phyloP scores from a whole-genome alignment of 2,329 filamentous ascomycete species.

The Claviceps pusilla region DNA sequence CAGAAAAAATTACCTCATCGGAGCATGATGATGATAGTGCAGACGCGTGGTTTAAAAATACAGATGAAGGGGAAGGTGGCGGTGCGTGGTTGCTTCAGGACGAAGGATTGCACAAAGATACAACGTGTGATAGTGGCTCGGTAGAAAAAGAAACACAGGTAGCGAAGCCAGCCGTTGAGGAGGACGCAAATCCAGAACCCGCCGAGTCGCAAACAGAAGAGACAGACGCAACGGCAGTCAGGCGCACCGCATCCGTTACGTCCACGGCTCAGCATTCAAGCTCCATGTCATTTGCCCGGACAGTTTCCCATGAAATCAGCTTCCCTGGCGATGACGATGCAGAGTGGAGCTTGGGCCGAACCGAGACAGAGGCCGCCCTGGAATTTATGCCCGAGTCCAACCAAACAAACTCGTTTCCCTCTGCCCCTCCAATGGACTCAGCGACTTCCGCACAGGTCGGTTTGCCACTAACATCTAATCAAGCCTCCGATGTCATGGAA shows the following conservation, averaged over 20 bases:
- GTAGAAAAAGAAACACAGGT: not conserved
- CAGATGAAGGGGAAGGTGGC: slow-evolving; percentile 11
- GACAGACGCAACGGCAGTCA: not conserved
- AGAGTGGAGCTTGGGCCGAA: slow-evolving; percentile 40
- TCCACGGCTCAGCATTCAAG: slow-evolving; percentile 38
- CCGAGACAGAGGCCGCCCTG: slow-evolving; percentile 42
- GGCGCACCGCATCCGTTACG: slow-evolving; percentile 5
- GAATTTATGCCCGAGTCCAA: slow-evolving; percentile 43
- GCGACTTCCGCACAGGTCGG: slow-evolving; percentile 16
- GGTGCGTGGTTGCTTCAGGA: slow-evolving; percentile 13
- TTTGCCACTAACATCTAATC: slow-evolving; percentile 30
- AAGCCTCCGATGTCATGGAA: slow-evolving; percentile 38
- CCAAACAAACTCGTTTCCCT: slow-evolving; percentile 49
- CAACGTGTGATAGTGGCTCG: not conserved
- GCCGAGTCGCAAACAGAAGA: not conserved
- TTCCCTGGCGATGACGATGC: slow-evolving; percentile 43
- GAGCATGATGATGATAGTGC: not conserved
- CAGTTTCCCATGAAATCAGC: slow-evolving; percentile 46
- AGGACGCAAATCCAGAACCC: not conserved
- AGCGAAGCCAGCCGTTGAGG: not conserved
- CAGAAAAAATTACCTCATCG: not conserved
- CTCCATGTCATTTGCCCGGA: slow-evolving; percentile 48
- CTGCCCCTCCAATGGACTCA: slow-evolving; percentile 29
- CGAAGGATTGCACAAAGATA: slow-evolving; percentile 2
- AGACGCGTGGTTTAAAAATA: slow-evolving; percentile 2